Evolutionary conservation across 2,329 filamentous ascomycete species (phyloP), one percentile per base, ranked within the genome.

Genomic region (Paecilomyces niveus): DNA sequence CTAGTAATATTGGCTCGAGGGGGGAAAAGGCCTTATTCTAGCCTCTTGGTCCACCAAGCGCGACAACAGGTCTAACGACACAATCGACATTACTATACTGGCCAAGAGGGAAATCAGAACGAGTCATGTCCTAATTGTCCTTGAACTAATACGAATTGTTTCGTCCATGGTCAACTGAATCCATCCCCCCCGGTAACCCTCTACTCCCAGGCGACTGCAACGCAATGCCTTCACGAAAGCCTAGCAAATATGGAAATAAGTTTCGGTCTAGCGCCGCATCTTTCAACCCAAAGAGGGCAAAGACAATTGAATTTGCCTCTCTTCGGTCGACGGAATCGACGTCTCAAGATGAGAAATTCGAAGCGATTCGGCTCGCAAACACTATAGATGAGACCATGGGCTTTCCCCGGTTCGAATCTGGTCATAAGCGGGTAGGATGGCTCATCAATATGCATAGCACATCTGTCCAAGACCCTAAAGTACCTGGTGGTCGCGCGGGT

Each of bases 361-460:
- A 99, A 76, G 87, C 91, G 39, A 88, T 87, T 53, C 86, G 86
- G 58, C 84, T 96, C 55, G 91, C 91, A 32, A 86, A 96, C 76
- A 85, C 82, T 68, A 97, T 99, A 71, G 95, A 99, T 78, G 94
- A 97, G 78, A 83, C 84, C 62, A 94, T 97, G 86, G 95, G 94
- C 56, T 99, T 99, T 73, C 83, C 87, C 33, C 89, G 93, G 55
- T 97, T 92, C 72, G 95, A 99, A 64, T 87, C 90, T 32, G 94
- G 91, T 54, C 85, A 89, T 71, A 91, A 88, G 76, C 89, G 87
- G 70, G 84, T 89, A 54, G 92, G 95, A 63, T 99, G 94, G 94
- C 84, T 99, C 3, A 90, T 93, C 66, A 99, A 97, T 70, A 90
- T 97, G 78, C 90, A 96, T 72, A 87, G 92, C 45, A 97, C 94